Evolutionary conservation across 139 green algal genomes (phyloP).

Genomic region (Zygnema cylindricum): DNA sequence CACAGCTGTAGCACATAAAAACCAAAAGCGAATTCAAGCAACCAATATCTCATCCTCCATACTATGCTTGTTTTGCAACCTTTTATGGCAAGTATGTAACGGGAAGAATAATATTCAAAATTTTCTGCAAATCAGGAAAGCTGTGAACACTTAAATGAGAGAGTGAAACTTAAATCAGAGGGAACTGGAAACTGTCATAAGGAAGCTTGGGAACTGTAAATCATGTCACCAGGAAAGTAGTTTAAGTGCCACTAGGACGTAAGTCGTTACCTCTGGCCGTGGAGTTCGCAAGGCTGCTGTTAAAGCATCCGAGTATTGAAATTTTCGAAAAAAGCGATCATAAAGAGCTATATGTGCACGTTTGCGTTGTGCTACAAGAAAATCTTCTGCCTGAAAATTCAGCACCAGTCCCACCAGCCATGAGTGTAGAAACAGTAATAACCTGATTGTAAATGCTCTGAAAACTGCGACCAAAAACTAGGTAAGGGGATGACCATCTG

Average conservation of each 20-base stretch:
- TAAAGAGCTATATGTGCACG: slow-evolving; percentile 71
- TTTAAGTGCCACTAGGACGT: too few species aligned
- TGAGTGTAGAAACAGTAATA: too few species aligned
- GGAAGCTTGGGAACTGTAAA: not conserved
- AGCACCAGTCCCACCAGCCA: not conserved
- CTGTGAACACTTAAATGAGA: not conserved
- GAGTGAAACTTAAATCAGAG: not conserved
- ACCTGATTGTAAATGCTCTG: too few species aligned
- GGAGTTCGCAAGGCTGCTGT: slow-evolving; percentile 73
- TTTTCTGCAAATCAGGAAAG: not conserved
- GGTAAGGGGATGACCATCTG: too few species aligned
- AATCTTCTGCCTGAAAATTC: slow-evolving; percentile 65
- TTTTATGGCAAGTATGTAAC: not conserved
- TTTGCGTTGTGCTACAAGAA: slow-evolving; percentile 67
- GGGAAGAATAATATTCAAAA: not conserved
- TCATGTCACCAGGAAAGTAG: too few species aligned
- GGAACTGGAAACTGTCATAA: not conserved
- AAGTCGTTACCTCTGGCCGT: not conserved
- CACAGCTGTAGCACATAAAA: too few species aligned
- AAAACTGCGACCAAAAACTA: too few species aligned
- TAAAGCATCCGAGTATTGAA: slow-evolving; percentile 80
- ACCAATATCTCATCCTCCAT: too few species aligned
- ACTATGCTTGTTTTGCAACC: too few species aligned
- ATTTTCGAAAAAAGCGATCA: slow-evolving; percentile 68
- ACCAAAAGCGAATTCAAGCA: too few species aligned